A percentile compares a stretch with the other conserved stretches of the same genome.
Conservation (phyloP, 306 rosid species). For the Cyclanthera cordifolia region DNA sequence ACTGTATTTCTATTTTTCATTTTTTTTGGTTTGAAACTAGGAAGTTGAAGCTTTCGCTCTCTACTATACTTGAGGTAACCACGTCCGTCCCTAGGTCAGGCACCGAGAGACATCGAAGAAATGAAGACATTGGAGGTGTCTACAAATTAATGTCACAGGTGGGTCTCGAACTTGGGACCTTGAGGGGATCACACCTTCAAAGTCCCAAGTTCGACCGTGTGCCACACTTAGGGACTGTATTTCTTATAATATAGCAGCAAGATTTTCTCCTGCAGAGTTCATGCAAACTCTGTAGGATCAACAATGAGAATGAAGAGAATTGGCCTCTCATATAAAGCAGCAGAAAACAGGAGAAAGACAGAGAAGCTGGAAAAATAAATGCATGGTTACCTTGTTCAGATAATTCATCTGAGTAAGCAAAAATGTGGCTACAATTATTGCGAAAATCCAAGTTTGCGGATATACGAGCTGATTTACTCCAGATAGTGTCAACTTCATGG, state of each 20-base stretch:
- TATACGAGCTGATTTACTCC: slow-evolving; percentile 58
- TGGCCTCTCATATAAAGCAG: neutral
- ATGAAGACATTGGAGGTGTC: too few relatives aligned
- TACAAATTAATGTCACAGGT: too few relatives aligned
- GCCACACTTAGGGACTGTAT: too few relatives aligned
- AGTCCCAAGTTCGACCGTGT: too few relatives aligned
- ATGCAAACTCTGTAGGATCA: neutral
- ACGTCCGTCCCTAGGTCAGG: too few relatives aligned
- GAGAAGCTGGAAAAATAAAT: neutral
- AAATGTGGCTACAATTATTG: slow-evolving; percentile 42
- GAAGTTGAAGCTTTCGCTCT: too few relatives aligned
- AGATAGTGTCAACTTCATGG: slow-evolving; percentile 54
- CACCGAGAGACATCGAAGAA: too few relatives aligned
- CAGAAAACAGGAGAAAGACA: neutral
- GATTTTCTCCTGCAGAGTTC: neutral
- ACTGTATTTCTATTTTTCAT: neutral
- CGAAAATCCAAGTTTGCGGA: slow-evolving; percentile 65
- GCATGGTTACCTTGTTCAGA: slow-evolving; percentile 45
- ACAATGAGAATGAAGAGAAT: neutral
- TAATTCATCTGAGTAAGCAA: slow-evolving; percentile 73
- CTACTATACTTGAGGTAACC: too few relatives aligned
- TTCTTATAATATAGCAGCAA: neutral
- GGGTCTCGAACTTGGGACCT: too few relatives aligned
- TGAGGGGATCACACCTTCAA: too few relatives aligned
- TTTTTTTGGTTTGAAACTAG: too few relatives aligned